phyloP scores from a whole-genome alignment of 768 basidiomycete genomes.

The Russula griseocarnosa region DNA sequence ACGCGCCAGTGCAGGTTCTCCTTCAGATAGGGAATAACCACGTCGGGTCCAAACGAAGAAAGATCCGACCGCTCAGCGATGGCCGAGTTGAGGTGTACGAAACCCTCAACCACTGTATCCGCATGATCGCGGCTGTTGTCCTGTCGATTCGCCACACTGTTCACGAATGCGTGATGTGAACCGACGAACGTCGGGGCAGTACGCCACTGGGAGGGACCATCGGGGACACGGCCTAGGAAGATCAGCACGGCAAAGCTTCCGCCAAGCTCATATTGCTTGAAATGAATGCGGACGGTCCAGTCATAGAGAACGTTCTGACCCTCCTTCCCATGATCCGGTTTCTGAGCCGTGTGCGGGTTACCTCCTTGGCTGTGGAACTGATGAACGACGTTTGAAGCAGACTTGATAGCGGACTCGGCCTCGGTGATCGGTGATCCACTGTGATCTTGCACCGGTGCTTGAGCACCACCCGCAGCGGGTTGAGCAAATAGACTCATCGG shows the following conservation, averaged over 20 bases:
- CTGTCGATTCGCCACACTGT: slow-evolving; percentile 35
- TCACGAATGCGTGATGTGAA: slow-evolving; percentile 44
- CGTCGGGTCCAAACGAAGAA: slow-evolving; percentile 36
- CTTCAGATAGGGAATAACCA: slow-evolving; percentile 40
- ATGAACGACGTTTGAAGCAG: background rate
- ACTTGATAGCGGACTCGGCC: background rate
- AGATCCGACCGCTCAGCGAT: slow-evolving; percentile 31
- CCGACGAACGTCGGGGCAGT: slow-evolving; percentile 39
- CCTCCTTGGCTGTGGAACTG: slow-evolving; percentile 8
- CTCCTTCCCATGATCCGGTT: background rate
- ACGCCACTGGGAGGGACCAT: slow-evolving; percentile 40
- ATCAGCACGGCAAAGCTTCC: slow-evolving; percentile 43
- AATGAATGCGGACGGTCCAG: slow-evolving; percentile 43
- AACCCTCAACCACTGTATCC: slow-evolving; percentile 38
- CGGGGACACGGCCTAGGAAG: slow-evolving; percentile 44
- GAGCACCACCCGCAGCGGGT: background rate
- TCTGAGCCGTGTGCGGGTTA: background rate
- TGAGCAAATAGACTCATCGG: background rate
- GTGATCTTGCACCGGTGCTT: background rate
- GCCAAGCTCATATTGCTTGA: slow-evolving; percentile 43
- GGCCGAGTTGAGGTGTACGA: slow-evolving; percentile 41
- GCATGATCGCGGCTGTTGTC: slow-evolving; percentile 39
- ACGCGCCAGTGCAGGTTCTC: slow-evolving; percentile 42
- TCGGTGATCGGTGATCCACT: background rate
- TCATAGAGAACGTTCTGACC: slow-evolving; percentile 30